A percentile compares a stretch with the other conserved stretches of the same genome.
Evolutionary conservation across 2,329 filamentous ascomycete species (phyloP).

Genomic region (Cyphellophora europaea): DNA sequence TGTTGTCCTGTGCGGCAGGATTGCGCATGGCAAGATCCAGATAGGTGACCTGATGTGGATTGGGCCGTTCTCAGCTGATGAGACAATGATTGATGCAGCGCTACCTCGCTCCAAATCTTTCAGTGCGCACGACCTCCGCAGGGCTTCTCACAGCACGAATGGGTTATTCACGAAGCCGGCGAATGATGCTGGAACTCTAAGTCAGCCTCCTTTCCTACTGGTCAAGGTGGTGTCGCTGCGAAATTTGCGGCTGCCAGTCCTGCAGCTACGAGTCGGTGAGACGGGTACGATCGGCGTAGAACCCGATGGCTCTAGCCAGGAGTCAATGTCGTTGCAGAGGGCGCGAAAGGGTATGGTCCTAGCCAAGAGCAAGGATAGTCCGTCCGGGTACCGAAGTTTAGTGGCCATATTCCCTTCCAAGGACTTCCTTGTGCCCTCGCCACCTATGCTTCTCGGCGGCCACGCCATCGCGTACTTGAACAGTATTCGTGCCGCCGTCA

Average conservation of each 20-base stretch:
- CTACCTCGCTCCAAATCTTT: slow-evolving; percentile 10
- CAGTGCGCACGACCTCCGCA: slow-evolving; percentile 2
- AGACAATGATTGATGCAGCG: neutral
- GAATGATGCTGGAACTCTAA: slow-evolving; percentile 1
- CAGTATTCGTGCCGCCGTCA: slow-evolving; percentile 73
- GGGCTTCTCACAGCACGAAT: neutral
- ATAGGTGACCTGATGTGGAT: slow-evolving; percentile 70
- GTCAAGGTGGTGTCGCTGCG: slow-evolving; percentile 78
- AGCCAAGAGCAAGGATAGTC: slow-evolving; percentile 6
- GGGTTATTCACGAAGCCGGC: neutral
- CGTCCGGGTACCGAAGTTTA: slow-evolving; percentile 10
- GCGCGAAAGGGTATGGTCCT: slow-evolving; percentile 21
- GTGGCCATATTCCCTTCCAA: slow-evolving; percentile 57
- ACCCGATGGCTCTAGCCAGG: neutral
- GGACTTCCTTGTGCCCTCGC: slow-evolving; percentile 36
- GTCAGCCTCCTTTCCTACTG: slow-evolving; percentile 22
- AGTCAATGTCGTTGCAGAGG: slow-evolving; percentile 9
- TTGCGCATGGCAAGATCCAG: slow-evolving; percentile 68
- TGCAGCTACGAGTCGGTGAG: slow-evolving; percentile 66
- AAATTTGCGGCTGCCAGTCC: slow-evolving; percentile 76
- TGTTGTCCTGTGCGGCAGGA: slow-evolving; percentile 73
- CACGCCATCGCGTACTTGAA: slow-evolving; percentile 71
- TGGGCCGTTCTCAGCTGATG: slow-evolving; percentile 56
- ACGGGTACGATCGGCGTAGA: slow-evolving; percentile 72
- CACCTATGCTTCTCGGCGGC: slow-evolving; percentile 47